Evolutionary conservation across 2,329 filamentous ascomycete species (phyloP), one percentile per base, ranked within the genome.

Genomic region (Chaetomiaceae sp.): DNA sequence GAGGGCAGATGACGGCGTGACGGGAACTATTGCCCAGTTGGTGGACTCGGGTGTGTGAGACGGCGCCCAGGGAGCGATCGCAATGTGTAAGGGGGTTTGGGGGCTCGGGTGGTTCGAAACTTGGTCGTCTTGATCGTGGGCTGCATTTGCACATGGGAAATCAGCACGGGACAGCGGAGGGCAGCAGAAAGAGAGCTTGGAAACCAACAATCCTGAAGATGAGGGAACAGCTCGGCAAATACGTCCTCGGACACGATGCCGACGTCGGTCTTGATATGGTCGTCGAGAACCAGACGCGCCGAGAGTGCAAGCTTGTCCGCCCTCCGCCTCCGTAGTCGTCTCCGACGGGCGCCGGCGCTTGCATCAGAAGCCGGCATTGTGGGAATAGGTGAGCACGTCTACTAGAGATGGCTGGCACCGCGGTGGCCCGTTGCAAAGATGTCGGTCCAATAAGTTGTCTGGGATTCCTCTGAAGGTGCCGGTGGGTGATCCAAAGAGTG

Each of bases 161-260:
- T 57, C 52, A 61, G 47, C 59, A 55, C 42, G 43, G 37, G 11
- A 60, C 21, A 18, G 23, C 6, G 42, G 11, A n/a, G 18, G 34
- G 8, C 6, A 42, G 13, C 11, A 14, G 11, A 30, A 13, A 8
- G n/a, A 5, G 23, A 7, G n/a, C 29, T 18, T 45, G 43, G 60
- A 62, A 62, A 75, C 79, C 69, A 67, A 84, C 80, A 69, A 65
- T 75, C 64, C 60, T 71, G 70, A 62, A 79, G 65, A 62, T 82
- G 73, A 57, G 88, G 84, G 71, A 95, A 90, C 47, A 97, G 78
- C 65, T 95, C 87, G 42, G 79, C 76, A 64, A 91, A 90, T 47
- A 99, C 77, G 69, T 96, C 90, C 64, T 90, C 86, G 11, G 92
- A 96, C 48, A 97, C 71, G 59, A 94, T 81, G 58, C 90, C 94